Conservation (phyloP, 73 alveolate genomes). For the Tetrahymena thermophila region DNA sequence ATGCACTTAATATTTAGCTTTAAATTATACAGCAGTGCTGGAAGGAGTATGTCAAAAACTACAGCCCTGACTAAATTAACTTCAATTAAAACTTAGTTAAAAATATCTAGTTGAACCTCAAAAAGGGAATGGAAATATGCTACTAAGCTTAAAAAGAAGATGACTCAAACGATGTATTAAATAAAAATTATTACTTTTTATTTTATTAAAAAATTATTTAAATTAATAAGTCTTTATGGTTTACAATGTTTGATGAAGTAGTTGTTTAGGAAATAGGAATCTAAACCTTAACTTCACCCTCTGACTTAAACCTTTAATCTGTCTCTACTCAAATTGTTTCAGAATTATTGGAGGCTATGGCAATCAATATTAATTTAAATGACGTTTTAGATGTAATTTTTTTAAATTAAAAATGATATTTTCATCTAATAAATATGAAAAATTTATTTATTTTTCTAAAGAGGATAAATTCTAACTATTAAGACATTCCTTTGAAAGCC, state of each 20-base stretch:
- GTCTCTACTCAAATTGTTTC: not conserved
- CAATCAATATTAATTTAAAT: not conserved
- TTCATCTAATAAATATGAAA: no score
- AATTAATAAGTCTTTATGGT: not conserved
- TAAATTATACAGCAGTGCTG: not conserved
- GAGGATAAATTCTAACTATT: not conserved
- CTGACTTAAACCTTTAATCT: not conserved
- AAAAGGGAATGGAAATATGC: not conserved
- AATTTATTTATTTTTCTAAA: not conserved
- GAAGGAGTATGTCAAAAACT: not conserved
- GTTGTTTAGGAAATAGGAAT: not conserved
- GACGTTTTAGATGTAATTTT: not conserved
- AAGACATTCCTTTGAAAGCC: not conserved
- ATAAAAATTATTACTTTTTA: not conserved
- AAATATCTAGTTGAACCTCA: not conserved
- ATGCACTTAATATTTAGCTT: not conserved
- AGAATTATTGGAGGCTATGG: not conserved
- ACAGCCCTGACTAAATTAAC: not conserved
- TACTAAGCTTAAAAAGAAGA: not conserved
- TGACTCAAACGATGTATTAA: not conserved
- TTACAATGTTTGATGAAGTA: not conserved
- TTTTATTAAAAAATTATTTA: not conserved
- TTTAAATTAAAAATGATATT: no score
- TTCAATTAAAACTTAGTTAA: not conserved
- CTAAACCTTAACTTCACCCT: not conserved